Conservation (phyloP, 2,329 filamentous ascomycete species). For the Acarospora socialis region DNA sequence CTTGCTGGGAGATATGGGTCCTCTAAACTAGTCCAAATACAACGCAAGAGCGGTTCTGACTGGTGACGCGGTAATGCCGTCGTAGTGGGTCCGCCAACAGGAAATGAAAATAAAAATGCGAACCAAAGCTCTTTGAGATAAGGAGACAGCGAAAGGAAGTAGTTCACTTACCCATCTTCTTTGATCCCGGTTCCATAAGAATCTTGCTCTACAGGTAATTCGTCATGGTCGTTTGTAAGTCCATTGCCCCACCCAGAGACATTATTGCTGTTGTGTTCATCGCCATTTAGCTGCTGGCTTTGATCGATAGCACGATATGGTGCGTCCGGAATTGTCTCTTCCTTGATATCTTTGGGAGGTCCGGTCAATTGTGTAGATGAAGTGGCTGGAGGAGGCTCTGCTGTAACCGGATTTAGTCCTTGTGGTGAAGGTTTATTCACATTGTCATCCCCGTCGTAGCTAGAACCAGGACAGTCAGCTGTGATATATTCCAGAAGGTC, state of each 20-base stretch:
- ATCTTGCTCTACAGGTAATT: constrained; percentile 13
- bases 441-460: constrained; percentile 13
- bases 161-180: constrained; percentile 72
- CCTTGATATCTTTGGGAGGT: constrained; percentile 3
- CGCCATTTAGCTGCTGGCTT: constrained; percentile 8
- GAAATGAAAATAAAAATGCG: constrained; percentile 5
- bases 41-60: no score
- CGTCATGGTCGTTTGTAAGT: constrained; percentile 4
- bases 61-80: no score
- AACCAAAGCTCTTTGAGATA: no score
- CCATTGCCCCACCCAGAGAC: no score
- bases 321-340: constrained; percentile 1
- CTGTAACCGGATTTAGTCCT: constrained; percentile 20
- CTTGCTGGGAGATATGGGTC: no score
- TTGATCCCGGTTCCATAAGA: constrained; percentile 56
- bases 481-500: no score
- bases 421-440: constrained; percentile 15
- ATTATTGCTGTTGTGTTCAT: constrained; percentile 8
- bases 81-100: no score
- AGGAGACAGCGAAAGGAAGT: constrained; percentile 17
- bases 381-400: constrained; percentile 17
- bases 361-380: neutral
- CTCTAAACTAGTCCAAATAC: no score
- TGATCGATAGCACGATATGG: neutral
- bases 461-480: constrained; percentile 1